Conservation (phyloP, 2,329 filamentous ascomycete species). For the Fusarium robinianum region DNA sequence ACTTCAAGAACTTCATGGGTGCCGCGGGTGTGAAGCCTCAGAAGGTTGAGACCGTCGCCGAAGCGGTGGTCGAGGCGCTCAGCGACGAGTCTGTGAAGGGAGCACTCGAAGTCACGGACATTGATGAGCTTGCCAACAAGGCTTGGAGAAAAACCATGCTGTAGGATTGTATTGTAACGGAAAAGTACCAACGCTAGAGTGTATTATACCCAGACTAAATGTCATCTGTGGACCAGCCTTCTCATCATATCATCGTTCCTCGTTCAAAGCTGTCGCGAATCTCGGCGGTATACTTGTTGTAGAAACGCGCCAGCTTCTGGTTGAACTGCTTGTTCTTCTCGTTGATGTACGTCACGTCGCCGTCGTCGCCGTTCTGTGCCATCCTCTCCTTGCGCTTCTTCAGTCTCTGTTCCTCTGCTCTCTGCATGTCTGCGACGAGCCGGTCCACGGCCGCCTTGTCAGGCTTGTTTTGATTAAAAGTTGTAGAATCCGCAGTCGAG, state of each 20-base stretch:
- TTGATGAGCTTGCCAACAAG: constrained; percentile 79
- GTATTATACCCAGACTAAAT: constrained; percentile 38
- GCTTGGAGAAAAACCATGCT: constrained; percentile 92
- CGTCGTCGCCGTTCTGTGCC: constrained; percentile 78
- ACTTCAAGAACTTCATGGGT: constrained; percentile 77
- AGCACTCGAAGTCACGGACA: constrained; percentile 75
- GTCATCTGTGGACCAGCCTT: constrained; percentile 16
- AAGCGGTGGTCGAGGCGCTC: constrained; percentile 87
- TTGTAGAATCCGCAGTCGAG: constrained; percentile 80
- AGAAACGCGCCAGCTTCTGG: constrained; percentile 92
- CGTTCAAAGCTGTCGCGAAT: constrained; percentile 97
- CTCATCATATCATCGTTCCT: constrained; percentile 83
- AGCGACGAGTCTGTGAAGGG: constrained; percentile 74
- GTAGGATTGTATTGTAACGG: constrained; percentile 47
- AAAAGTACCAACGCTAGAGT: constrained; percentile 39
- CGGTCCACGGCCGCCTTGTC: constrained; percentile 86
- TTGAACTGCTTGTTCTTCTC: constrained; percentile 99
- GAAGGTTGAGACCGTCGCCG: constrained; percentile 83
- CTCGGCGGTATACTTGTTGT: constrained; percentile 97
- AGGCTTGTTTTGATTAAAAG: constrained; percentile 83
- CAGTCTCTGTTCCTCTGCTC: constrained; percentile 83
- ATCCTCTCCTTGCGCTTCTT: constrained; percentile 85
- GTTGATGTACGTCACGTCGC: constrained; percentile 98
- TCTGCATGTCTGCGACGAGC: constrained; percentile 81
- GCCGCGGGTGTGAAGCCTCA: constrained; percentile 83